Evolutionary conservation across 345 rosid genomes (phyloP), one percentile per base, ranked within the genome.

Genomic region (Eucalyptus virginea): DNA sequence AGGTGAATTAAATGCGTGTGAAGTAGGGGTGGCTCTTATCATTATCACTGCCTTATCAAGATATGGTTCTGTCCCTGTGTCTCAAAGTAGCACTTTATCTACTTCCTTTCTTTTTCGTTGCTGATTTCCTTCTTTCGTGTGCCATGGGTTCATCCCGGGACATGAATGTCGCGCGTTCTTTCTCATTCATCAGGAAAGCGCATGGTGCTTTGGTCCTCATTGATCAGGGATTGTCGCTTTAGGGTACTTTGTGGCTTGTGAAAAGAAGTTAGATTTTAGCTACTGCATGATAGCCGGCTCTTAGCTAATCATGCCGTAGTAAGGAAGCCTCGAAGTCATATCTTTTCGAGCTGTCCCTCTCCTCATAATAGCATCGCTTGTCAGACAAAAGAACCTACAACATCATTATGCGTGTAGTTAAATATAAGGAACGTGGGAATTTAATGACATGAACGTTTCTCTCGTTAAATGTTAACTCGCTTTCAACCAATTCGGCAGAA

Each of bases 11-110:
- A 56, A 52, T 52, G 58, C 4, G 62, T 9, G 81, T 60, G 81
- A 3, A 56, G 44, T 42, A 13, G 54, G 49, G 15, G 26, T 45
- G 54, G 81, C 40, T 49, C 65, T 87, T 65, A 87, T 69, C 44
- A 32, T 44, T 37, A n/a, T n/a, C n/a, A n/a, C n/a, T 86, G 81
- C 72, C 88, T 87, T 87, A 87, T 87, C 88, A 87, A n/a, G 88
- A 87, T 87, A 87, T 87, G 58, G 21, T 87, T 40, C 83, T 40
- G 28, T 77, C 16, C 67, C 80, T 16, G 26, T 26, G 34, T 9
- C 30, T 28, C 34, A 88, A 69, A 88, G 81, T 11, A 15, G 54
- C 62, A 0, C 0, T 13, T 65, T 44, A 32, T 56, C 50, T 45
- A 30, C 48, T 10, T 19, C 34, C 26, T 24, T 34, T 52, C 58